Evolutionary conservation across 371 early-diverging fungal genomes (phyloP), one percentile per base, ranked within the genome.

Genomic region (Choanephora cucurbitarum): DNA sequence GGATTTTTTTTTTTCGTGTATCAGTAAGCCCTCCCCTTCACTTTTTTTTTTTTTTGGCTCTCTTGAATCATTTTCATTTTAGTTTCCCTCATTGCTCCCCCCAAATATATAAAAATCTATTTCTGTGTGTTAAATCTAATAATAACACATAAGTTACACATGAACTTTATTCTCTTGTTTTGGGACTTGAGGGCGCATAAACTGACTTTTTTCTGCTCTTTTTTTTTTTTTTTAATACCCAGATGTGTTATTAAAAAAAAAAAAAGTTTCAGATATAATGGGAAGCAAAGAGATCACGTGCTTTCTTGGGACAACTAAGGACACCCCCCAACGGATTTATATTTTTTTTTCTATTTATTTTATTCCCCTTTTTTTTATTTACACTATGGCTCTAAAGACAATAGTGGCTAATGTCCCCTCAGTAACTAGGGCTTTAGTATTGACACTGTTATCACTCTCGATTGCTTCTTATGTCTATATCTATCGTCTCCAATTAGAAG

Each of bases 391-490:
- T 18, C 24, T 57, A 23, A 57, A 57, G 37, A 18, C 44, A 1
- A 39, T 65, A 14, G 34, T 72, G 22, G 59, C 64, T 14, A 79
- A 73, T 60, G 71, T 78, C 5, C 79, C 79, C 23, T 50, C 71
- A 14, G 49, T 75, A 41, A 78, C 79, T 49, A 78, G 67, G 50
- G 64, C 72, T 11, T 44, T 78, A 15, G 65, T 74, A 5, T 63
- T 70, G 11, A 49, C 66, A 3, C 52, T 69, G 11, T 11, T 75
- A 4, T 57, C 58, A 19, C 37, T 63, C 7, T 75, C 79, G 15
- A 50, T 64, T 45, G 49, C 61, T 1, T 51, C 57, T 41, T 70
- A 62, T 41, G 43, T 72, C 24, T 67, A 71, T 52, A 64, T 54
- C 17, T 76, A 76, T 51, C 69, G 66, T 32, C 37, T 57, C 37